Conservation (phyloP, 208 protist species). For the Angomonas desouzai region DNA sequence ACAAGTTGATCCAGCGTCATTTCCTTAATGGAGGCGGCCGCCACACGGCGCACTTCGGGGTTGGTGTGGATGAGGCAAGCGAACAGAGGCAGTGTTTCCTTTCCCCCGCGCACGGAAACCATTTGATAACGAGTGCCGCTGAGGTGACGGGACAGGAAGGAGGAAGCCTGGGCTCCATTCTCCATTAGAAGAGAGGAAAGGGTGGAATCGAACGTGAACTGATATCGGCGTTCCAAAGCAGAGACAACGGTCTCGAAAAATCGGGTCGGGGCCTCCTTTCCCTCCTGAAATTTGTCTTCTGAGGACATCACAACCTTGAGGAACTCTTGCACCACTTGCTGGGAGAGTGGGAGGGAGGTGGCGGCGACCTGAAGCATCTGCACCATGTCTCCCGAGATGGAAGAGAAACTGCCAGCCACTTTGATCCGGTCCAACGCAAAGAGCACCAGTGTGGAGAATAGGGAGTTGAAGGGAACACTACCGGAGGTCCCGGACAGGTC, state of each 20-base stretch:
- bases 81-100: slow-evolving; percentile 69
- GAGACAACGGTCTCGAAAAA: slow-evolving; percentile 33
- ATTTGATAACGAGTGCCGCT: slow-evolving; percentile 69
- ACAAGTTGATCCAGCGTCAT: slow-evolving; percentile 53
- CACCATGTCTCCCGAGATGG: slow-evolving; percentile 57
- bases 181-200: slow-evolving; percentile 53
- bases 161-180: slow-evolving; percentile 20
- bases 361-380: slow-evolving; percentile 60
- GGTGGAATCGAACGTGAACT: slow-evolving; percentile 58
- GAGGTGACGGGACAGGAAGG: slow-evolving; percentile 70
- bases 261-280: slow-evolving; percentile 9
- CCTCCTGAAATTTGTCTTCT: slow-evolving; percentile 17
- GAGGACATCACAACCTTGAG: slow-evolving; percentile 36
- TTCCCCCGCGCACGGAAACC: slow-evolving; percentile 35
- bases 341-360: slow-evolving; percentile 56
- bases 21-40: slow-evolving; percentile 31
- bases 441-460: slow-evolving; percentile 7
- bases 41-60: slow-evolving; percentile 55
- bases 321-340: slow-evolving; percentile 33
- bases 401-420: slow-evolving; percentile 38
- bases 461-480: slow-evolving; percentile 9
- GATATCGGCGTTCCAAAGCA: slow-evolving; percentile 65
- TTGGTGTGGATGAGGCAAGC: slow-evolving; percentile 75
- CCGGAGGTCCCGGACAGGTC: slow-evolving; percentile 17
- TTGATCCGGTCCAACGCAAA: slow-evolving; percentile 35